phyloP scores from a whole-genome alignment of 1,139 yeast species.

The Nakaseomyces delphensis region DNA sequence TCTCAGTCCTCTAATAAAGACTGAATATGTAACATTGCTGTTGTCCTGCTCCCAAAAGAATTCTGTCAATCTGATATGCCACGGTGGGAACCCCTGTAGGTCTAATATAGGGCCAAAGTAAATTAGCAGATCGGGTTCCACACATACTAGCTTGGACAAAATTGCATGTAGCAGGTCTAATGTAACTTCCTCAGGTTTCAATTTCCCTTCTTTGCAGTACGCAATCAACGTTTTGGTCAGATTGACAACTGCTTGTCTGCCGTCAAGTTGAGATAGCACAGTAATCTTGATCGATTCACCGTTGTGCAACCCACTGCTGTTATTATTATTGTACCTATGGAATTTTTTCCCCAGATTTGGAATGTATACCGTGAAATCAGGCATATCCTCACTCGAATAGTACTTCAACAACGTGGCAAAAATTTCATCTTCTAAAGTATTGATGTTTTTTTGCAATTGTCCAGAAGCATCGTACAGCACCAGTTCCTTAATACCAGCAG shows the following conservation, averaged over 20 bases:
- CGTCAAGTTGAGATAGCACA: constrained; percentile 68
- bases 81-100: constrained; percentile 93
- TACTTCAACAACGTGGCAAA: constrained; percentile 55
- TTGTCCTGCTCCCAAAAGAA: constrained; percentile 87
- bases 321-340: constrained; percentile 28
- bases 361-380: constrained; percentile 49
- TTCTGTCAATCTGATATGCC: constrained; percentile 90
- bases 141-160: constrained; percentile 65
- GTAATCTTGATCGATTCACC: constrained; percentile 48
- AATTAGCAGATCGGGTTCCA: constrained; percentile 82
- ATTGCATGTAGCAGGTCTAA: constrained; percentile 69
- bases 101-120: constrained; percentile 80
- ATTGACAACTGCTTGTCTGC: constrained; percentile 83
- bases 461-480: constrained; percentile 80
- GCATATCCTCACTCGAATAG: constrained; percentile 65
- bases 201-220: constrained; percentile 52
- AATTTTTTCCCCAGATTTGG: constrained; percentile 52
- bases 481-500: constrained; percentile 68
- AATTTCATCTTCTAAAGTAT: constrained; percentile 52
- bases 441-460: constrained; percentile 44
- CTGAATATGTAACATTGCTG: constrained; percentile 70
- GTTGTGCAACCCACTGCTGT: constrained; percentile 12
- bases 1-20: constrained; percentile 75
- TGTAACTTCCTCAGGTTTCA: constrained; percentile 60
- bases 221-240: constrained; percentile 81